These are phyloP conservation scores for Vachellia collinsii DNA, from an alignment of 306 rosid species.

Conservation along the genomic window DNA sequence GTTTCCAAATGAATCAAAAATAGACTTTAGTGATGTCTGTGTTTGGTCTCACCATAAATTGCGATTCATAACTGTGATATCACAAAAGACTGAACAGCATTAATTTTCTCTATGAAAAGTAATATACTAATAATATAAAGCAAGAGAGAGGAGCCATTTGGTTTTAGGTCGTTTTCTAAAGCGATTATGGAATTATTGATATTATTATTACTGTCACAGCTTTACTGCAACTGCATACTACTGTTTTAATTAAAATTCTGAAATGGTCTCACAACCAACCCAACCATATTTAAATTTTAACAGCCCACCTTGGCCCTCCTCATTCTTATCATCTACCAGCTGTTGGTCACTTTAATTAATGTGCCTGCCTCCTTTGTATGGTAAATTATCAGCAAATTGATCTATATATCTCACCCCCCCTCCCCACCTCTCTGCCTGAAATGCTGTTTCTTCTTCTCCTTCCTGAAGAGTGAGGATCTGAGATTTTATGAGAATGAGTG, in stretches of 20 bases:
- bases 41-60: constrained; percentile 9
- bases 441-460: too few relatives aligned
- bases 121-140: background rate
- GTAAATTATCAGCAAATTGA: background rate
- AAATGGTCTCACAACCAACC: background rate
- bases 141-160: background rate
- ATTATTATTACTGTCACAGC: background rate
- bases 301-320: background rate
- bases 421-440: too few relatives aligned
- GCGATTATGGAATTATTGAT: background rate
- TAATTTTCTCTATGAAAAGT: background rate
- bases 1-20: background rate
- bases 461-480: too few relatives aligned
- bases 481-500: background rate
- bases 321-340: background rate
- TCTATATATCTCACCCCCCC: too few relatives aligned
- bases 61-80: background rate
- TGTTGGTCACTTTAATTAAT: too few relatives aligned
- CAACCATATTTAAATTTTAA: background rate
- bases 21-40: background rate
- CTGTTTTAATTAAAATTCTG: background rate
- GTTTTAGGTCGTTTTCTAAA: background rate
- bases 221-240: background rate
- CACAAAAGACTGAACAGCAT: too few relatives aligned
- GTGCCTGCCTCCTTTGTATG: background rate